Evolutionary conservation across 148 eudicot species (phyloP).

Genomic region (Camellia japonica): DNA sequence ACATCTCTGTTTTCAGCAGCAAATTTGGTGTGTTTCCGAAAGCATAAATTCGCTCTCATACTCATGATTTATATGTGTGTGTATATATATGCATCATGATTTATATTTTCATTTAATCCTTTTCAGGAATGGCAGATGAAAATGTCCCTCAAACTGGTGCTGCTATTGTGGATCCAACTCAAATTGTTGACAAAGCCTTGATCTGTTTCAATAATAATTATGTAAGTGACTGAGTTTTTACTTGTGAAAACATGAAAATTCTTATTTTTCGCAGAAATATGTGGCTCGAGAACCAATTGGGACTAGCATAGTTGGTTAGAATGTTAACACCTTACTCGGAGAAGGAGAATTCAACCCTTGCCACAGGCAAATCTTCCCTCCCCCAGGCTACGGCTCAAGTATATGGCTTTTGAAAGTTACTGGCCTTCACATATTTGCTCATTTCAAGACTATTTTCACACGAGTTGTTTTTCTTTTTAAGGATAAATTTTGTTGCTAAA

Average conservation of each 20-base stretch:
- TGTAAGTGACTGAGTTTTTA: conserved; percentile 29
- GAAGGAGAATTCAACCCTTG: not conserved
- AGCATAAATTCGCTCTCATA: not conserved
- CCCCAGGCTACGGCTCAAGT: no score
- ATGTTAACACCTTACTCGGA: no score
- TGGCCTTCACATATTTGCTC: no score
- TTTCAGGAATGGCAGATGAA: conserved; percentile 37
- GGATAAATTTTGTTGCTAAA: no score
- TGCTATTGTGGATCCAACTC: conserved; percentile 31
- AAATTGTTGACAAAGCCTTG: conserved; percentile 49
- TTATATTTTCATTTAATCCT: not conserved
- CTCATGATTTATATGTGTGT: not conserved
- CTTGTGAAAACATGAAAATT: not conserved
- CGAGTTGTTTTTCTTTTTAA: no score
- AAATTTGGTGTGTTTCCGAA: conserved; percentile 28
- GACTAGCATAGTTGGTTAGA: no score
- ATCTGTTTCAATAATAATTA: conserved; percentile 54
- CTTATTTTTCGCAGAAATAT: not conserved
- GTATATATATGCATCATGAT: not conserved
- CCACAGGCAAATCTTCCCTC: no score
- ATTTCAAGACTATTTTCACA: no score
- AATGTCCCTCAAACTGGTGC: conserved; percentile 21
- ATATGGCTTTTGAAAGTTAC: no score
- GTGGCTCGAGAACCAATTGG: not conserved
- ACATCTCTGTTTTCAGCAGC: conserved; percentile 16